Evolutionary conservation across 164 flowering plant genomes (phyloP).

Genomic region (Magnolia kwangsiensis): DNA sequence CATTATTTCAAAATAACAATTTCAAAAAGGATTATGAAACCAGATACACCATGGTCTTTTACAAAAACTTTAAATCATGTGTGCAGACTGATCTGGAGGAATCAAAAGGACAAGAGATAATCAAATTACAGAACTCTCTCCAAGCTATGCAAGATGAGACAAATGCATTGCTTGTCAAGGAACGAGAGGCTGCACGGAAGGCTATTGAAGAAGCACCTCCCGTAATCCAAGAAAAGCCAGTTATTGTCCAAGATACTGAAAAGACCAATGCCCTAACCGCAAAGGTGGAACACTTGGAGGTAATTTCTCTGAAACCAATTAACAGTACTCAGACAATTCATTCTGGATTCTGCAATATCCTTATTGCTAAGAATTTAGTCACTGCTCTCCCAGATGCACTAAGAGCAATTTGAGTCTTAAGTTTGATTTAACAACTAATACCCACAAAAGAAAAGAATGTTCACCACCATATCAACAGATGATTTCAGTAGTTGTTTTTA

Average conservation of each 20-base stretch:
- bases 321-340: too few species aligned
- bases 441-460: not conserved
- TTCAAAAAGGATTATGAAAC: not conserved
- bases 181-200: conserved; percentile 49
- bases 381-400: not conserved
- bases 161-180: conserved; percentile 41
- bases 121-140: conserved; percentile 42
- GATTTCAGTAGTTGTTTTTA: not conserved
- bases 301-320: conserved; percentile 20
- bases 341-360: not conserved
- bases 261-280: conserved; percentile 47
- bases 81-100: conserved; percentile 70
- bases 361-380: not conserved
- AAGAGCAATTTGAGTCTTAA: not conserved
- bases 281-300: conserved; percentile 74
- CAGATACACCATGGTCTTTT: not conserved
- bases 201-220: conserved; percentile 54
- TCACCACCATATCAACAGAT: not conserved
- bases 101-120: conserved; percentile 51
- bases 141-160: conserved; percentile 55
- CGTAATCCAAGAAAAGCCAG: conserved; percentile 43
- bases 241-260: conserved; percentile 46
- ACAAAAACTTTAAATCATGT: not conserved
- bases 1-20: not conserved
- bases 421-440: not conserved